Conservation (phyloP, 345 rosid genomes). For the Eucalyptus marginata region DNA sequence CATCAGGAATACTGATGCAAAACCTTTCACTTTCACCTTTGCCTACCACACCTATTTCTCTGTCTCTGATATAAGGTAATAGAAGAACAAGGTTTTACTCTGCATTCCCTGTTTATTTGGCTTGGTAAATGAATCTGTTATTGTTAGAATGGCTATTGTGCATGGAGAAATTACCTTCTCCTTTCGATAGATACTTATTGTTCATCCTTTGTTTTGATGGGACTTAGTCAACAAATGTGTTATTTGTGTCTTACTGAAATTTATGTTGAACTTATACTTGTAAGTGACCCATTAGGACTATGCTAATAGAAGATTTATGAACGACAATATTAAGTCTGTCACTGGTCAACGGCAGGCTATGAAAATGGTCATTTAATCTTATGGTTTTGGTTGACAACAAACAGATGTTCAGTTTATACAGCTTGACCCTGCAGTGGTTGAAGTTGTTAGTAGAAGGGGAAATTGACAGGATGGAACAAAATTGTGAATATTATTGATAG, state of each 20-base stretch:
- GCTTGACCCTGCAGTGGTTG: background rate
- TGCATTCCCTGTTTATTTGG: background rate
- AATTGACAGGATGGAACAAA: background rate
- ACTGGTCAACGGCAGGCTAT: background rate
- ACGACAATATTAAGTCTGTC: background rate
- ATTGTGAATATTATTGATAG: background rate
- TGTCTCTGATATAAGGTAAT: slow-evolving; percentile 91
- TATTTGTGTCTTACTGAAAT: background rate
- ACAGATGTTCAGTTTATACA: background rate
- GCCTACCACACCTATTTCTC: slow-evolving; percentile 94
- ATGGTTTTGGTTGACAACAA: background rate
- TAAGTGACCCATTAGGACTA: background rate
- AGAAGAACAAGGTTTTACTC: background rate
- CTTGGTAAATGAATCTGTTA: background rate
- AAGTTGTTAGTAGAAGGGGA: background rate
- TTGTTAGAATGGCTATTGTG: background rate
- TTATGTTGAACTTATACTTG: background rate
- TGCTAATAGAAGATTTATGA: background rate
- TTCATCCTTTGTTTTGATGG: background rate
- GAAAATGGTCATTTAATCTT: background rate
- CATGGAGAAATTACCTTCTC: background rate
- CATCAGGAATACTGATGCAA: slow-evolving; percentile 67
- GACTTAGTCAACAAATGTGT: background rate
- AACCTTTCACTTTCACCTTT: slow-evolving; percentile 83
- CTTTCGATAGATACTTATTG: background rate